Evolutionary conservation across 768 basidiomycete genomes (phyloP), one percentile per base, ranked within the genome.

Genomic region (Ramaria sp.): DNA sequence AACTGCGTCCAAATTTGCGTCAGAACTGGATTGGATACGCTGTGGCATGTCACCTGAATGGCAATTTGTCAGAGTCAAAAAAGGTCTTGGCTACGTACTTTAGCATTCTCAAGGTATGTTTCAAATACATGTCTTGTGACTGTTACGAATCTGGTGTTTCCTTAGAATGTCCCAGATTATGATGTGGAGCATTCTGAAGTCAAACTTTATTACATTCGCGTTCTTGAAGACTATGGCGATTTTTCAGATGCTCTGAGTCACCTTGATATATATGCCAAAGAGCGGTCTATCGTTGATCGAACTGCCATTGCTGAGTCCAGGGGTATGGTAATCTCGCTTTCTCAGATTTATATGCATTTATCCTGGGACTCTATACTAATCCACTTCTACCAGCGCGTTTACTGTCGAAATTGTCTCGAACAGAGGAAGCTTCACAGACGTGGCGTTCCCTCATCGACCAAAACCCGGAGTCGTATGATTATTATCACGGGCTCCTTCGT

Each of bases 1-100:
- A 75, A 55, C 66, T 91, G 13, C 82, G 93, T 13, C 93, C 95
- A 0, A 81, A 82, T 52, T 70, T 87, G 16, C 87, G 94, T 7
- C 78, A 85, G 55, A 86, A 93, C 65, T 99, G 96, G 96, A 69
- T 92, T 51, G 88, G 79, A 1, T 74, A 93, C 45, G 91, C 91
- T 13, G 78, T 98, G 25, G 92, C 94, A 3, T 84, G 90, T 66
- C 85, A 91, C 62, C 75, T 98, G 15, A 86, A 82, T 56, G 85
- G 85, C 5, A 83, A 93, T 58, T 66, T 79, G 3, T 61, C 66
- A 10, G 85, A 88, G 61, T 83, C 92, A 1, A 78, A 77, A 62
- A 78, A 78, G 27, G 78, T 88, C 1, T 66, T 95, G 27, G 81
- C 88, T 54, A 78, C 82, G 44, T 88, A 91, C 62, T 76, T 83